phyloP scores from a whole-genome alignment of 305 asterid genomes.

The Fraxinus baroniana region DNA sequence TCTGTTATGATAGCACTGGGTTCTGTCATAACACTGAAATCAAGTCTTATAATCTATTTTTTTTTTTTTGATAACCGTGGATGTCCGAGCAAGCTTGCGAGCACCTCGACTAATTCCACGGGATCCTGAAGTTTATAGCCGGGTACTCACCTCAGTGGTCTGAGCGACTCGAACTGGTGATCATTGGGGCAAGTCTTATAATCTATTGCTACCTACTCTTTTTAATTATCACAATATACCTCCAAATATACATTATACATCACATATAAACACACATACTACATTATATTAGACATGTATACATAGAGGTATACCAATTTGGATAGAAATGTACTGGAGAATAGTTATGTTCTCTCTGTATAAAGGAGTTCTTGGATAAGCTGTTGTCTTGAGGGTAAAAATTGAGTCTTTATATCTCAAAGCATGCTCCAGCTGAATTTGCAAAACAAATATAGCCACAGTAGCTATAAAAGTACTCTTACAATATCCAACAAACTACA shows the following conservation, averaged over 20 bases:
- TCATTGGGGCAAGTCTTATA: neutral
- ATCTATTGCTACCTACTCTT: neutral
- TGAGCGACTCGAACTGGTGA: too few species aligned
- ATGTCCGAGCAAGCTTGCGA: too few species aligned
- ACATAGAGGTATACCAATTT: neutral
- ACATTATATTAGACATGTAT: neutral
- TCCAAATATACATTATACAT: neutral
- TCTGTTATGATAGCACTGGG: neutral
- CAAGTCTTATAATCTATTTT: neutral
- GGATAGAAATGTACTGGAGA: neutral
- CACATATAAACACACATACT: neutral
- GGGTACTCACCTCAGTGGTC: too few species aligned
- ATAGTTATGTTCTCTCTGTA: neutral
- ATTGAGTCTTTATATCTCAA: neutral
- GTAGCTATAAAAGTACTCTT: neutral
- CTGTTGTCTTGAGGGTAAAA: neutral
- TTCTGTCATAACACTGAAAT: neutral
- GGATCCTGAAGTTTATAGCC: too few species aligned
- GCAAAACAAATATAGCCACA: neutral
- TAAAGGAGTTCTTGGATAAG: neutral
- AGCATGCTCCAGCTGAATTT: neutral
- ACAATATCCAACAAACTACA: neutral
- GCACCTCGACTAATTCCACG: too few species aligned
- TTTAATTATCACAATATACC: neutral
- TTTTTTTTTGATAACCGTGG: too few species aligned